phyloP scores from a whole-genome alignment of 2,329 filamentous ascomycete species.

The Xylaria sp. region DNA sequence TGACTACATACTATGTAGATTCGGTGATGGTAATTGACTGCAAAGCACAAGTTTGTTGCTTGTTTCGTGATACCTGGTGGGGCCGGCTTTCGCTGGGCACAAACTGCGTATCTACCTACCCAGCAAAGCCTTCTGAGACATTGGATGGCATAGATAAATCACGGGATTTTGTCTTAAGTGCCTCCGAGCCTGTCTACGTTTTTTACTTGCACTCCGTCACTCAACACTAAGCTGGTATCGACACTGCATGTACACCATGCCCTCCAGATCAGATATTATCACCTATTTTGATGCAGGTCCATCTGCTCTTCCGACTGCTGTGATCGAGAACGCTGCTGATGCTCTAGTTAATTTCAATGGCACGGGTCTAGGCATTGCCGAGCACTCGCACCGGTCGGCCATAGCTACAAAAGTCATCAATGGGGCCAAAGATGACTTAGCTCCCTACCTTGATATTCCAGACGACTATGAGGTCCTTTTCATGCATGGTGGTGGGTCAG shows the following conservation, averaged over 20 bases:
- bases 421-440: constrained; percentile 78
- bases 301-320: constrained; percentile 80
- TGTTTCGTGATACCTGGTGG: constrained; percentile 10
- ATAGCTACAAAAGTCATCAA: constrained; percentile 82
- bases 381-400: constrained; percentile 88
- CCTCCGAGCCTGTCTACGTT: no score
- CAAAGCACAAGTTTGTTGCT: constrained; percentile 1
- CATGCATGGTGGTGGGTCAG: constrained; percentile 71
- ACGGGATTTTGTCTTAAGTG: no score
- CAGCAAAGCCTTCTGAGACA: no score
- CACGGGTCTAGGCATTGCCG: constrained; percentile 84
- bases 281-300: constrained; percentile 82
- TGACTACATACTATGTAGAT: background rate
- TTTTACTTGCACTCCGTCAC: no score
- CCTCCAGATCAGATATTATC: no score
- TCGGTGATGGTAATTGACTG: background rate
- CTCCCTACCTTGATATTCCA: constrained; percentile 80
- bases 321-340: constrained; percentile 79
- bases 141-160: no score
- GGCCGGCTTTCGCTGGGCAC: no score
- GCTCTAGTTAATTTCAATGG: constrained; percentile 84
- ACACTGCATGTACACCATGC: no score
- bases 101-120: no score
- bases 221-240: no score
- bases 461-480: constrained; percentile 87